These are phyloP conservation scores for Albugo candida DNA, from an alignment of 352 stramenopile genomes.

Conservation along the genomic window DNA sequence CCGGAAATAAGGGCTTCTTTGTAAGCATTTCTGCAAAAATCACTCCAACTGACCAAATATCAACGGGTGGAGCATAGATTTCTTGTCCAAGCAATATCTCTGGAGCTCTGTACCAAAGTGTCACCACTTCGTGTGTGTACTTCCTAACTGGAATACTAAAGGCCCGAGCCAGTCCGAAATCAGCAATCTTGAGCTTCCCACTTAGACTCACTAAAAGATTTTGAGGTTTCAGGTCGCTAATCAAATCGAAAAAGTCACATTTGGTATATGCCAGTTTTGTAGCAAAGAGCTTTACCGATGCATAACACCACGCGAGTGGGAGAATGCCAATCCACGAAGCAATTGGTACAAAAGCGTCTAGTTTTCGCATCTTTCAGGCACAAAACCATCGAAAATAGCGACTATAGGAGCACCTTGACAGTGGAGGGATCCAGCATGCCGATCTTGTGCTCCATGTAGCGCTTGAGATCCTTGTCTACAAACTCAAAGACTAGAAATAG, in stretches of 20 bases:
- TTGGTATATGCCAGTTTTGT: too few species aligned
- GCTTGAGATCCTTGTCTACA: conserved; percentile 96
- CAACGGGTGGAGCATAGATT: conserved; percentile 92
- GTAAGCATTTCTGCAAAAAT: conserved; percentile 92
- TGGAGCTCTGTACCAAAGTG: conserved; percentile 87
- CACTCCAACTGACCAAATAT: conserved; percentile 90
- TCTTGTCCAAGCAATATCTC: conserved; percentile 90
- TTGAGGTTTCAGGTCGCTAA: conserved; percentile 92
- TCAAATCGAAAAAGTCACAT: conserved; percentile 30
- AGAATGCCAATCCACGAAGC: conserved; percentile 73
- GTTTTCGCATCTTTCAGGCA: neutral
- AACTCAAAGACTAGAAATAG: conserved; percentile 99
- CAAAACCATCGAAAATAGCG: neutral
- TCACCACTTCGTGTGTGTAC: conserved; percentile 95
- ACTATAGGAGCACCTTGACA: conserved; percentile 23
- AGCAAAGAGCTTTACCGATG: conserved; percentile 29
- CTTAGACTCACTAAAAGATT: conserved; percentile 86
- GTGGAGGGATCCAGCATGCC: conserved; percentile 30
- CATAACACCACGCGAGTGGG: conserved; percentile 74
- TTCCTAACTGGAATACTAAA: conserved; percentile 81
- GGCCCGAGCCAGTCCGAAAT: conserved; percentile 88
- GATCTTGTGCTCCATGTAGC: conserved; percentile 83
- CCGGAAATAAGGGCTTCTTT: conserved; percentile 88
- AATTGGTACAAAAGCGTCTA: conserved; percentile 71
- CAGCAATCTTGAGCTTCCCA: conserved; percentile 70